phyloP scores from a whole-genome alignment of 2,329 filamentous ascomycete species.

The Colletotrichum zoysiae region DNA sequence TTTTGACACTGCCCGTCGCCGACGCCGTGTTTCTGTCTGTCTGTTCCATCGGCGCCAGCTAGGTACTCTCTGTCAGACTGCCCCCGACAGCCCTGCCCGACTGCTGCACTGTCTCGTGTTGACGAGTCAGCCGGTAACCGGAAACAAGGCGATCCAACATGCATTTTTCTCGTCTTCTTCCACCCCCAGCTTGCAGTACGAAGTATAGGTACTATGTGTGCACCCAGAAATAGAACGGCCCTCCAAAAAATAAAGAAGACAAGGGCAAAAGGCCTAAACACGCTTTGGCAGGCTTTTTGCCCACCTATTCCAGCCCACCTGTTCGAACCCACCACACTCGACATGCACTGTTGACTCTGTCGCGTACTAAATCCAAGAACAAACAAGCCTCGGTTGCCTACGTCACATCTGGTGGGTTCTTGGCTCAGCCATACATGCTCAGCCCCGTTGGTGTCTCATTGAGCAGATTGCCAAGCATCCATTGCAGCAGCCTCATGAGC shows the following conservation, averaged over 20 bases:
- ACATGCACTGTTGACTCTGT: background rate
- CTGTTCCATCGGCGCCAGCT: no score
- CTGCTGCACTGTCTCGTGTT: slow-evolving; percentile 2
- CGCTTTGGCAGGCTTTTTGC: no score
- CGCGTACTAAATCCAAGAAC: background rate
- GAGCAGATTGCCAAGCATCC: background rate
- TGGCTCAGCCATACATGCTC: background rate
- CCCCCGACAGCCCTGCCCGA: background rate
- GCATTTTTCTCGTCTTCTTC: background rate
- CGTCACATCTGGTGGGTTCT: background rate
- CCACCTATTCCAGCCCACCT: background rate
- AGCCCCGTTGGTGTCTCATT: background rate
- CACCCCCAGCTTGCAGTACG: background rate
- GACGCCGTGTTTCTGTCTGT: background rate
- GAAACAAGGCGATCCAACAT: background rate
- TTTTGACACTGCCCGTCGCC: background rate
- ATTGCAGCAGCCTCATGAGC: background rate
- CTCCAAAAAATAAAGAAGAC: background rate
- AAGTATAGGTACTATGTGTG: no score
- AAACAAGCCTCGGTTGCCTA: background rate
- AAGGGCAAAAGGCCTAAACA: background rate
- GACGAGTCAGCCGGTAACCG: slow-evolving; percentile 6
- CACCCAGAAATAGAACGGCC: slow-evolving; percentile 14
- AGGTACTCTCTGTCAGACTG: background rate
- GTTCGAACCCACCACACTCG: background rate